A percentile compares a stretch with the other conserved stretches of the same genome.
These are phyloP conservation scores for Alliaria petiolata DNA, from an alignment of 345 rosid species.

Conservation along the genomic window DNA sequence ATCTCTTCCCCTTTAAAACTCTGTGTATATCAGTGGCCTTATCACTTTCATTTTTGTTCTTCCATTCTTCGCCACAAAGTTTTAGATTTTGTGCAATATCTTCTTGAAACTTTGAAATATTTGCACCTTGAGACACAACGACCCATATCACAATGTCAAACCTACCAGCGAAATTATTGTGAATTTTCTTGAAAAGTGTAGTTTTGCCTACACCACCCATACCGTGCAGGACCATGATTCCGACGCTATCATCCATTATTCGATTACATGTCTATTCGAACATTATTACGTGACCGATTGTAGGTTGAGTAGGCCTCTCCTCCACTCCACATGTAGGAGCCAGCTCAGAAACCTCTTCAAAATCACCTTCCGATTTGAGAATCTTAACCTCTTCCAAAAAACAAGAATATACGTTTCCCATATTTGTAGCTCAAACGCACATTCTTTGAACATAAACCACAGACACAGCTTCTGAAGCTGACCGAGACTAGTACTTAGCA, in stretches of 20 bases:
- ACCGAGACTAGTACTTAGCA: not conserved
- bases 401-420: not conserved
- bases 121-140: slow-evolving; percentile 2
- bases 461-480: not conserved
- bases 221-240: slow-evolving; percentile 21
- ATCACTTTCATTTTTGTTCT: not conserved
- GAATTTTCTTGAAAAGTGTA: slow-evolving; percentile 26
- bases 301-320: not conserved
- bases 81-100: slow-evolving; percentile 2
- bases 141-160: slow-evolving; percentile 17
- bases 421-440: not conserved
- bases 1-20: not conserved
- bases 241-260: not conserved
- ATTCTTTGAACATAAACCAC: not conserved
- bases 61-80: not conserved
- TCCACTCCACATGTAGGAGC: not conserved
- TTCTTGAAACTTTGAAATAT: not conserved
- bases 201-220: slow-evolving; percentile 35
- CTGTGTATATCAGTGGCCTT: not conserved
- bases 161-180: slow-evolving; percentile 5
- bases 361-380: not conserved
- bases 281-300: slow-evolving; percentile 14
- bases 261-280: slow-evolving; percentile 1
- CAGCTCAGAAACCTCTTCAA: not conserved
- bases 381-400: not conserved